These are phyloP conservation scores for Isatis tinctoria DNA, from an alignment of 345 rosid genomes.

Conservation along the genomic window DNA sequence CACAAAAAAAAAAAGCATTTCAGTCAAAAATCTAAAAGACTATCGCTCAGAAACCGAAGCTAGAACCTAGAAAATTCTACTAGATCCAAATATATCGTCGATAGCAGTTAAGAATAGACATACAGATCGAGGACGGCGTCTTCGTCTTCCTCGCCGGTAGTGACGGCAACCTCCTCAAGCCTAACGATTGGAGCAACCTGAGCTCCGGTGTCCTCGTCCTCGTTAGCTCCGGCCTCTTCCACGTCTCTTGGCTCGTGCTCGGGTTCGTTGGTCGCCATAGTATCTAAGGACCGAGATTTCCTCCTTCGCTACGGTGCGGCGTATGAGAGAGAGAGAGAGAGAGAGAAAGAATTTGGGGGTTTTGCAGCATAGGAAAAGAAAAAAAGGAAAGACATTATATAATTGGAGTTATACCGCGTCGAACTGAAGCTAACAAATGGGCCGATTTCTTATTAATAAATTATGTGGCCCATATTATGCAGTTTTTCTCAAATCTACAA, in stretches of 20 bases:
- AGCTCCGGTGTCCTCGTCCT: constrained; percentile 97
- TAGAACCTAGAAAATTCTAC: constrained; percentile 4
- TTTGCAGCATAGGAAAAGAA: not conserved
- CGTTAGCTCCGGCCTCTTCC: constrained; percentile 64
- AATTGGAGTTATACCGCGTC: not conserved
- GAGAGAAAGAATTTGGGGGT: constrained; percentile 1
- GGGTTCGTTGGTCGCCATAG: constrained; percentile 66
- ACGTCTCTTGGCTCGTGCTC: constrained; percentile 61
- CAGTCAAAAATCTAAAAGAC: not conserved
- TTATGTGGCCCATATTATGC: not conserved
- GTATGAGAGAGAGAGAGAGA: not conserved
- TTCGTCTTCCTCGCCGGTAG: constrained; percentile 92
- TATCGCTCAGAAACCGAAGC: not conserved
- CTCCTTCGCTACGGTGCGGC: constrained; percentile 27
- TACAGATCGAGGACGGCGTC: constrained; percentile 81
- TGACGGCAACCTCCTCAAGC: constrained; percentile 81
- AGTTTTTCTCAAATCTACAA: not conserved
- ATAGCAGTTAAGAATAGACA: not conserved
- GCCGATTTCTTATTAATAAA: not conserved
- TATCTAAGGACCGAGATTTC: not conserved
- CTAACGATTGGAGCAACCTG: constrained; percentile 85
- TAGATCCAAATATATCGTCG: not conserved
- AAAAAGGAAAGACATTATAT: not conserved
- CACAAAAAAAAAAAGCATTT: not conserved
- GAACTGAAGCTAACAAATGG: constrained; percentile 16